A percentile compares a stretch with the other conserved stretches of the same genome.
Conservation (phyloP, 2,329 filamentous ascomycete genomes). For the Fusarium subglutinans region DNA sequence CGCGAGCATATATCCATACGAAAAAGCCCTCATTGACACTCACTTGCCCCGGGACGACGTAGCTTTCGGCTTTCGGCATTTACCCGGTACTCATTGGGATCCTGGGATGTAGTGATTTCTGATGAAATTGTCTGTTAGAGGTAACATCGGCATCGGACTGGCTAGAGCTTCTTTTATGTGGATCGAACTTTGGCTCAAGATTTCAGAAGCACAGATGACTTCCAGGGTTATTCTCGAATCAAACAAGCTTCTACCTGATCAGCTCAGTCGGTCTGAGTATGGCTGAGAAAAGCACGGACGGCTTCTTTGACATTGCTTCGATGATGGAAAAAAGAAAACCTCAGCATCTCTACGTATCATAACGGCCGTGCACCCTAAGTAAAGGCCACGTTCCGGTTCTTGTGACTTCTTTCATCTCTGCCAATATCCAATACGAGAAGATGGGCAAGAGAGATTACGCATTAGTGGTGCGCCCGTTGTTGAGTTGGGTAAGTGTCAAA, state of each 20-base stretch:
- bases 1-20: background rate
- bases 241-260: background rate
- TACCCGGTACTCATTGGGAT: background rate
- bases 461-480: background rate
- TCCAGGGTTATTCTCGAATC: background rate
- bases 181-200: background rate
- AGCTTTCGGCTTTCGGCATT: background rate
- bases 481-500: background rate
- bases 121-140: background rate
- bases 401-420: background rate
- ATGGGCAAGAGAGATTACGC: background rate
- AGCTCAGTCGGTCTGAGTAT: too few relatives aligned
- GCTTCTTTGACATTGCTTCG: background rate
- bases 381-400: background rate
- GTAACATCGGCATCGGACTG: background rate
- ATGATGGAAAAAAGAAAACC: too few relatives aligned
- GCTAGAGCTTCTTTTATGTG: background rate
- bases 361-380: background rate
- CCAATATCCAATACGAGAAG: background rate
- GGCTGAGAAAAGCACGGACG: background rate
- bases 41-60: background rate
- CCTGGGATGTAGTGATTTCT: background rate
- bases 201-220: background rate
- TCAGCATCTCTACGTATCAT: background rate
- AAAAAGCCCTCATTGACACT: background rate